A percentile compares a stretch with the other conserved stretches of the same genome.
phyloP scores from a whole-genome alignment of 495 filamentous ascomycete genomes.

The Xylaria curta region DNA sequence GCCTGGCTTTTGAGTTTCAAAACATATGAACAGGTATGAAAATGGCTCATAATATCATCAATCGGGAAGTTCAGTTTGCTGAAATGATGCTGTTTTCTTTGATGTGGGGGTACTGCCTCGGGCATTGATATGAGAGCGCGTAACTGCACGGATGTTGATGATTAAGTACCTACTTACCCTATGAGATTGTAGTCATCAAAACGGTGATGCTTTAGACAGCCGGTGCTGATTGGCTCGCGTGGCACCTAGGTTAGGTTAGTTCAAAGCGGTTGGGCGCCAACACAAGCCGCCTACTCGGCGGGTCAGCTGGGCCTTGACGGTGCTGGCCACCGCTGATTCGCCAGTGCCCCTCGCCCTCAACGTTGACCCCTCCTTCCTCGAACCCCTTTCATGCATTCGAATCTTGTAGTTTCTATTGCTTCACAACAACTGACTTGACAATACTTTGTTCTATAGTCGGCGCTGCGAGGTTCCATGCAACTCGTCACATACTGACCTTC shows the following conservation, averaged over 20 bases:
- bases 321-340: background rate
- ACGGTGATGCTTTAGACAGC: background rate
- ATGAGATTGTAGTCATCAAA: background rate
- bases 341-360: background rate
- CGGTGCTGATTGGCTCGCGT: background rate
- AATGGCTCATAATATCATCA: background rate
- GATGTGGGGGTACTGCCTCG: background rate
- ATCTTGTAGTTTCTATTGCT: background rate
- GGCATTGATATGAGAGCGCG: background rate
- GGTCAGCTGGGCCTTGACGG: background rate
- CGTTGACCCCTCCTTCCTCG: background rate
- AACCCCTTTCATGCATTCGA: background rate
- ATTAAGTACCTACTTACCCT: too few species aligned
- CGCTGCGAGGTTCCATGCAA: too few species aligned
- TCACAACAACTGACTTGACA: background rate
- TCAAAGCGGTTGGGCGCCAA: conserved; percentile 18
- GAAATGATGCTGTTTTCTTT: background rate
- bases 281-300: conserved; percentile 6
- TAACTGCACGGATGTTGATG: too few species aligned
- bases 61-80: too few species aligned
- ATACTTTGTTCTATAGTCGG: background rate
- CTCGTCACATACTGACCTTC: background rate
- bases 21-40: background rate
- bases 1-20: background rate
- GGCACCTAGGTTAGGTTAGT: conserved; percentile 58